Percentiles rank a stretch among this genome's conserved stretches.
These are phyloP conservation scores for Pistacia vera DNA, from an alignment of 345 rosid species.

Conservation along the genomic window DNA sequence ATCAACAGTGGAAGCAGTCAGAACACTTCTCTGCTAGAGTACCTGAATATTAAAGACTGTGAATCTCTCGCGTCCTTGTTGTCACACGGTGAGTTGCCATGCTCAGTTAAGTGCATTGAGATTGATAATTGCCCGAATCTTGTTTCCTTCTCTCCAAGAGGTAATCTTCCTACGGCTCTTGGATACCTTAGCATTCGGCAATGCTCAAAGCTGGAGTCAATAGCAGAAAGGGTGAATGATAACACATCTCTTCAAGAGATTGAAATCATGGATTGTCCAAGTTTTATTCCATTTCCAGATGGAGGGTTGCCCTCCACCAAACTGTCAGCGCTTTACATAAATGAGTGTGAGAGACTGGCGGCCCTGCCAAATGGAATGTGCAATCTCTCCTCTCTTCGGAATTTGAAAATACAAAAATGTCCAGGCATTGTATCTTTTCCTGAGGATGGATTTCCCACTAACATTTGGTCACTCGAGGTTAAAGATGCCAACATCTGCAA, in stretches of 20 bases:
- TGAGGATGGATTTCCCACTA: slow-evolving; percentile 11
- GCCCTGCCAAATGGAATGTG: slow-evolving; percentile 3
- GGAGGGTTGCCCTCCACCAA: slow-evolving; percentile 3
- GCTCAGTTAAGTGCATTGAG: background rate
- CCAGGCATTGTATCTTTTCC: slow-evolving; percentile 9
- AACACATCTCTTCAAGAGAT: background rate
- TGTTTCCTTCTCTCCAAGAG: background rate
- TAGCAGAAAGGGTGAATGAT: background rate
- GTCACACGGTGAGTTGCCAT: background rate
- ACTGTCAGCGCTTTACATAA: background rate
- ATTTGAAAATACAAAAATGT: background rate
- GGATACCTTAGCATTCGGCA: background rate
- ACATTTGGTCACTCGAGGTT: background rate
- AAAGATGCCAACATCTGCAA: background rate
- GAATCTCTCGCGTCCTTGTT: background rate
- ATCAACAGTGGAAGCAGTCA: background rate
- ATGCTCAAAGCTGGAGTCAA: background rate
- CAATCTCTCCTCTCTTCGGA: slow-evolving; percentile 8
- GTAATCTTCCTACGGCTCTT: background rate
- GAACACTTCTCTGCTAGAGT: background rate
- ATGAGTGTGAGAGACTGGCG: background rate
- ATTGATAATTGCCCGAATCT: background rate
- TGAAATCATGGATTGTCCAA: background rate
- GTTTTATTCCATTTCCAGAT: background rate
- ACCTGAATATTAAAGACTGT: background rate